Conservation (phyloP, 164 flowering plant genomes). For the Kingdonia uniflora region DNA sequence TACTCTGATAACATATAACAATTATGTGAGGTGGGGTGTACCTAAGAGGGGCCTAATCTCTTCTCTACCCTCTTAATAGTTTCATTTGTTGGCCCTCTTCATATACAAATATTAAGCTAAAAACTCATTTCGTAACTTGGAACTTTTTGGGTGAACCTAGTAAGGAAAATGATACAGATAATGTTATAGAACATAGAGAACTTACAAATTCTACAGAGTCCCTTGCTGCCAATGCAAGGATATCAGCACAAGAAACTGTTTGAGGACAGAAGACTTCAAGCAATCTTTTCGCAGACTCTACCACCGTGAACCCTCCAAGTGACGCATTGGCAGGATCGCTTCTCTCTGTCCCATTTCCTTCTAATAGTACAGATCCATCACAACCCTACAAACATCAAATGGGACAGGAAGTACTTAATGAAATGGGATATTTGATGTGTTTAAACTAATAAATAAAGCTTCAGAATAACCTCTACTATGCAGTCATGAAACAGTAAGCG, state of each 20-base stretch:
- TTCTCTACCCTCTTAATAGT: too few species aligned
- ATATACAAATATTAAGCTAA: neutral
- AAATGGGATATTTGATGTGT: neutral
- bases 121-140: too few species aligned
- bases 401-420: too few species aligned
- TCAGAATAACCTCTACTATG: slow-evolving; percentile 55
- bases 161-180: too few species aligned
- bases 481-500: slow-evolving; percentile 81
- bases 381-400: slow-evolving; percentile 43
- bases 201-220: slow-evolving; percentile 63
- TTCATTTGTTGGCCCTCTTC: too few species aligned
- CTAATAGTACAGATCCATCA: slow-evolving; percentile 65
- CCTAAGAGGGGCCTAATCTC: too few species aligned
- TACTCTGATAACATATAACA: too few species aligned
- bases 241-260: slow-evolving; percentile 78
- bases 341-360: slow-evolving; percentile 58
- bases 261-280: slow-evolving; percentile 66
- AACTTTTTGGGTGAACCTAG: too few species aligned
- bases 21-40: too few species aligned
- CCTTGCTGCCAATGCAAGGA: slow-evolving; percentile 67
- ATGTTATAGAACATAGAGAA: too few species aligned
- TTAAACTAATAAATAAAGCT: neutral
- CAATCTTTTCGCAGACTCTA: slow-evolving; percentile 50
- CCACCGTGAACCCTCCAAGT: slow-evolving; percentile 60
- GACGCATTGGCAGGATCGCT: slow-evolving; percentile 63